These are phyloP conservation scores for Cladosporium sp. DNA, from an alignment of 2,329 filamentous ascomycete species.

Conservation along the genomic window DNA sequence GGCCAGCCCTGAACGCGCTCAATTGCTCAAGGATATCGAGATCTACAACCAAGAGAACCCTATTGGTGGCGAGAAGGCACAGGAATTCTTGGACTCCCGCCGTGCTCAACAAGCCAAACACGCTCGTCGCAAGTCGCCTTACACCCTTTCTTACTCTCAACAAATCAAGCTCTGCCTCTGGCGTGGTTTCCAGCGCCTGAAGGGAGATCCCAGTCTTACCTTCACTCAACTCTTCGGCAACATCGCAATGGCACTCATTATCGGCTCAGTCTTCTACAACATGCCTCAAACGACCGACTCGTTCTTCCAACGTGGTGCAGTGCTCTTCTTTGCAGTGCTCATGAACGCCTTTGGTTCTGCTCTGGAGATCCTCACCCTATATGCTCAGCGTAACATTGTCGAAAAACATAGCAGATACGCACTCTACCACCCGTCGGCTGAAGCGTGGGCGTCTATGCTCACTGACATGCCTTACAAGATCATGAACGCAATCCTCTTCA, in stretches of 20 bases:
- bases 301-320: constrained; percentile 73
- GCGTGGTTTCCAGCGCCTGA: constrained; percentile 73
- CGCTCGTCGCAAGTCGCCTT: constrained; percentile 67
- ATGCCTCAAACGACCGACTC: constrained; percentile 60
- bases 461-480: constrained; percentile 83
- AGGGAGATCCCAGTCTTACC: constrained; percentile 71
- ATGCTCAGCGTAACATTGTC: constrained; percentile 84
- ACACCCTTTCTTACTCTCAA: constrained; percentile 71
- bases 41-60: constrained; percentile 44
- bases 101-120: constrained; percentile 44
- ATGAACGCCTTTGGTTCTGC: constrained; percentile 80
- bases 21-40: constrained; percentile 42
- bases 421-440: constrained; percentile 82
- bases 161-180: constrained; percentile 76
- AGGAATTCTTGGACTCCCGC: constrained; percentile 45
- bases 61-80: constrained; percentile 41
- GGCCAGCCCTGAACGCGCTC: constrained; percentile 47
- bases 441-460: constrained; percentile 83
- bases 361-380: constrained; percentile 80
- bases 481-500: constrained; percentile 69
- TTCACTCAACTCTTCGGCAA: constrained; percentile 67
- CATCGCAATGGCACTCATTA: constrained; percentile 69
- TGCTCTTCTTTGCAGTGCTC: constrained; percentile 83
- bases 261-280: constrained; percentile 79
- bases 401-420: constrained; percentile 86